These are phyloP conservation scores for Heliocybe sulcata DNA, from an alignment of 1,284 basidiomycete species.

Conservation along the genomic window DNA sequence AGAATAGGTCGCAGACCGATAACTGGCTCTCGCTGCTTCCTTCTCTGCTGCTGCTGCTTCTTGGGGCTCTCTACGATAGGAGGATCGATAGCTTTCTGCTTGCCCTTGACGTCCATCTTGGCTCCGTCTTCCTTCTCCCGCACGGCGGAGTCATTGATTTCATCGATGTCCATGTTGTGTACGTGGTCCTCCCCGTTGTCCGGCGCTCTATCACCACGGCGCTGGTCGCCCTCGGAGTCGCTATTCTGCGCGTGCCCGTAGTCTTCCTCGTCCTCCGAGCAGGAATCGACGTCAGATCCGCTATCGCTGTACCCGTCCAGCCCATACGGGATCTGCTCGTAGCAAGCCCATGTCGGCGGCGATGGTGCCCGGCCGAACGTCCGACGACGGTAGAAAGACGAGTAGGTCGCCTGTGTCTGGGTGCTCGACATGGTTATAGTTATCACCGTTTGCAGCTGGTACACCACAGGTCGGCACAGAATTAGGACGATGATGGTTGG, in stretches of 20 bases:
- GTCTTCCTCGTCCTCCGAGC: constrained; percentile 68
- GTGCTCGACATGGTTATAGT: constrained; percentile 20
- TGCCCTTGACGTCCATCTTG: constrained; percentile 66
- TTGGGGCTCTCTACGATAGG: constrained; percentile 24
- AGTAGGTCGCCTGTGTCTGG: constrained; percentile 23
- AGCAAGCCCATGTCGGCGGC: constrained; percentile 79
- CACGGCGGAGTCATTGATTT: constrained; percentile 30
- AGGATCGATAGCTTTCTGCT: constrained; percentile 61
- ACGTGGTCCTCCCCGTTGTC: constrained; percentile 20
- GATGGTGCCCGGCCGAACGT: constrained; percentile 71
- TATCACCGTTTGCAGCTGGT: background rate
- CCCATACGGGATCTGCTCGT: constrained; percentile 73
- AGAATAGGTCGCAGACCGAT: constrained; percentile 69
- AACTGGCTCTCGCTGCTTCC: constrained; percentile 44
- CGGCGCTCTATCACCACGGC: constrained; percentile 25
- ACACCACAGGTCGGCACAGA: background rate
- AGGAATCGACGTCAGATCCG: constrained; percentile 40
- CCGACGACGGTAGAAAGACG: constrained; percentile 59
- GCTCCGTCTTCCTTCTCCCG: constrained; percentile 29
- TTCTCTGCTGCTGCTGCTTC: constrained; percentile 40
- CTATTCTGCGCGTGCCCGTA: constrained; percentile 30
- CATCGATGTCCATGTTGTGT: constrained; percentile 52
- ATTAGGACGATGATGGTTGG: constrained; percentile 1
- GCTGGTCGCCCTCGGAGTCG: constrained; percentile 23
- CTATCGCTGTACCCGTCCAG: constrained; percentile 34